Evolutionary conservation across 2,329 filamentous ascomycete species (phyloP).

Genomic region (Ambrosiella beaveri): DNA sequence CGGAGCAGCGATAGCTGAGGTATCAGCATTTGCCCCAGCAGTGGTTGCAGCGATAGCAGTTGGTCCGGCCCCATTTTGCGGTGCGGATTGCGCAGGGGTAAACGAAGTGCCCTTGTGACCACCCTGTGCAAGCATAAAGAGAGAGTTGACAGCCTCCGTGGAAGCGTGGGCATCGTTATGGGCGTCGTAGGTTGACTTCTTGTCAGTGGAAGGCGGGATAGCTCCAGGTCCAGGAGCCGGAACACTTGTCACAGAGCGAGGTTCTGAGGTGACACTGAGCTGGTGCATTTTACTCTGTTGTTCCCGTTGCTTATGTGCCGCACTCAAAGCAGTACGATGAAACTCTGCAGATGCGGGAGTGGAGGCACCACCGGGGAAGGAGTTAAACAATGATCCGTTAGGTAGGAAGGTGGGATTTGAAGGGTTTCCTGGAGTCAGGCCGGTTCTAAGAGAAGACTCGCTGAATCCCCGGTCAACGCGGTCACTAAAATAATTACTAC

Average conservation of each 20-base stretch:
- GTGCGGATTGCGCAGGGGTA: too few relatives aligned
- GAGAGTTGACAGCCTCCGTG: slow-evolving; percentile 84
- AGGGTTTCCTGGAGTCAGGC: slow-evolving; percentile 82
- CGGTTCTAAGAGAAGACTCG: slow-evolving; percentile 83
- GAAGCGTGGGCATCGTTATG: slow-evolving; percentile 62
- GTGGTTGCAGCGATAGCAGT: background rate
- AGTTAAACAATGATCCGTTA: slow-evolving; percentile 58
- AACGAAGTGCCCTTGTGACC: too few relatives aligned
- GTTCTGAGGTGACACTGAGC: slow-evolving; percentile 10
- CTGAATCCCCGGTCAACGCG: slow-evolving; percentile 62
- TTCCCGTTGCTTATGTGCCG: slow-evolving; percentile 43
- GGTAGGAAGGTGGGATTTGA: slow-evolving; percentile 77
- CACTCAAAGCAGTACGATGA: slow-evolving; percentile 77
- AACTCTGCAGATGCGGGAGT: slow-evolving; percentile 90
- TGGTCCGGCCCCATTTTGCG: too few relatives aligned
- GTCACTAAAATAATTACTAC: slow-evolving; percentile 76
- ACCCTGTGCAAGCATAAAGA: slow-evolving; percentile 60
- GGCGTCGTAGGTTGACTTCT: background rate
- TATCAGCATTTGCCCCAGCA: background rate
- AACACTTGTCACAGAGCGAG: slow-evolving; percentile 1
- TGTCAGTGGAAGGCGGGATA: slow-evolving; percentile 28
- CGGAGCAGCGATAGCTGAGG: background rate
- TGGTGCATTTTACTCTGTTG: slow-evolving; percentile 24
- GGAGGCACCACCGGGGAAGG: slow-evolving; percentile 61
- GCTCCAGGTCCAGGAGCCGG: slow-evolving; percentile 28